These are phyloP conservation scores for Trametes sp. DNA, from an alignment of 1,284 basidiomycete species.

Conservation along the genomic window DNA sequence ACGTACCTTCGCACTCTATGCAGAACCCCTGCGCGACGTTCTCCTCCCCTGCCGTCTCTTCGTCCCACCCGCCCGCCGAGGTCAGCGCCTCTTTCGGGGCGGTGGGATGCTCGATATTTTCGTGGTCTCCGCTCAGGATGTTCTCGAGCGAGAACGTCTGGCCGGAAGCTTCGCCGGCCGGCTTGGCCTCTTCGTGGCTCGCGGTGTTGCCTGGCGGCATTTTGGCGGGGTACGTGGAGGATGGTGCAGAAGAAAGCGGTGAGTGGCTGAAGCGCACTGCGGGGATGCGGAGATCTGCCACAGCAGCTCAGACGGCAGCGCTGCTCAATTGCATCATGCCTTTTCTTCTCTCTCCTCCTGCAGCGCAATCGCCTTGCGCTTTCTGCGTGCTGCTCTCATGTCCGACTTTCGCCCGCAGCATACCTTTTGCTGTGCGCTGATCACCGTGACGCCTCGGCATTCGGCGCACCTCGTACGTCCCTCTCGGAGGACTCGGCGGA, in stretches of 20 bases:
- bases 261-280: conserved; percentile 23
- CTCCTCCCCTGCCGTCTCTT: conserved; percentile 55
- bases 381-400: background rate
- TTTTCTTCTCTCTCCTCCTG: background rate
- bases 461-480: background rate
- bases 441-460: too few relatives aligned
- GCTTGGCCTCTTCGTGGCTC: conserved; percentile 14
- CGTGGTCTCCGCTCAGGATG: conserved; percentile 68
- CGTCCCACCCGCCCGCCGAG: conserved; percentile 65
- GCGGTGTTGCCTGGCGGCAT: conserved; percentile 27
- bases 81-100: conserved; percentile 43
- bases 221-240: conserved; percentile 16
- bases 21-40: conserved; percentile 71
- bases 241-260: conserved; percentile 17
- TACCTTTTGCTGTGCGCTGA: too few relatives aligned
- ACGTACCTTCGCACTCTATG: conserved; percentile 82
- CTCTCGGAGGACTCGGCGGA: background rate
- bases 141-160: conserved; percentile 66
- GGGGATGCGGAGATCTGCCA: conserved; percentile 10
- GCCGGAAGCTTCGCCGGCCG: conserved; percentile 11
- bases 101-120: conserved; percentile 61
- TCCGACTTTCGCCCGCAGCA: background rate
- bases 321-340: background rate
- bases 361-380: background rate
- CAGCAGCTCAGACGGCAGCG: background rate